Evolutionary conservation across 2,329 filamentous ascomycete species (phyloP), one percentile per base, ranked within the genome.

Genomic region (Neofusicoccum umdonicola): DNA sequence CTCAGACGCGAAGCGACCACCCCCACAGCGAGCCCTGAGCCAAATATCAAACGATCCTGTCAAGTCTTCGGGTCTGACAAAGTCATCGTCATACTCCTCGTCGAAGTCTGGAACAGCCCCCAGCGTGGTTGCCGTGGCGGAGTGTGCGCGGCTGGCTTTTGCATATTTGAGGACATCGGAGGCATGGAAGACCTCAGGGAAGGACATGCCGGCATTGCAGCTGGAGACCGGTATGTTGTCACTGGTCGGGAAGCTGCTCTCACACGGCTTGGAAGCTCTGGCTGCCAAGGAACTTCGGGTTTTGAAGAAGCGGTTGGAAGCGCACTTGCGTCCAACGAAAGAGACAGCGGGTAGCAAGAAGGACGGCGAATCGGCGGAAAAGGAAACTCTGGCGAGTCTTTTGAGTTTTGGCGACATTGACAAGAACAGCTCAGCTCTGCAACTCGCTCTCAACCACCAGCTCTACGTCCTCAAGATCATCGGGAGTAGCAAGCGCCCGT

Each of bases 191-290:
- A 78, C 83, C 0, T 78, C 84, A 5, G 81, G 83, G 8, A 77
- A 87, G 9, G 77, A 83, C 9, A 78, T 88, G n/a, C 83, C 86
- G 1, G 83, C 85, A 50, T 78, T 90, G 44, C 90, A 93, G 71
- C 76, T 93, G 3, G 91, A 93, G 72, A 87, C 82, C 66, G 91
- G 90, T 62, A 90, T 91, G 82, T 85, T 89, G 15, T 87, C 88
- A 0, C 82, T 93, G 62, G 77, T 89, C 44, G 85, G 85, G 44
- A 91, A 88, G 72, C 79, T 93, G 1, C 78, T 92, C 13, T 79
- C 81, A 0, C 79, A 92, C 54, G 85, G 86, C 1, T 75, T 93
- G 60, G 85, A 90, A 51, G 85, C 87, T n/a, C 80, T 89, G 64
- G 90, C 91, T 0, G 76, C 87, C 47, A 90, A 87, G 71, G 90